A percentile compares a stretch with the other conserved stretches of the same genome.
Evolutionary conservation across 1,284 basidiomycete species (phyloP).

Genomic region (Marasmius fiardii): DNA sequence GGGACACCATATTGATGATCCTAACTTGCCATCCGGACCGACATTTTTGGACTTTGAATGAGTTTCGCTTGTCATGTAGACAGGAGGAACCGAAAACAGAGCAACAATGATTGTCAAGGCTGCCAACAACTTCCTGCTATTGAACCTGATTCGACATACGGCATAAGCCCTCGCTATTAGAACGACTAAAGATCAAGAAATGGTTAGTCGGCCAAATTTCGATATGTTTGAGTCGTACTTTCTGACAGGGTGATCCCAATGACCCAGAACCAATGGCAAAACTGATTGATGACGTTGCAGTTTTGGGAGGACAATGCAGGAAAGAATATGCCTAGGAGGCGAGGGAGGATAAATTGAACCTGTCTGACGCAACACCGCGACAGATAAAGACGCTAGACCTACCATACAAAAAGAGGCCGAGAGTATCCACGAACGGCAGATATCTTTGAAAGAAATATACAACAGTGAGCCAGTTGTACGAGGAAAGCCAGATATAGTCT

Average conservation of each 20-base stretch:
- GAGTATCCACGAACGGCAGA: slow-evolving; percentile 5
- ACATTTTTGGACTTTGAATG: too few species aligned
- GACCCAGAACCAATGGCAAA: not conserved
- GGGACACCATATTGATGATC: too few species aligned
- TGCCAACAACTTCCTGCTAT: not conserved
- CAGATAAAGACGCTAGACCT: not conserved
- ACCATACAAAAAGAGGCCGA: slow-evolving; percentile 1
- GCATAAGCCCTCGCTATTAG: not conserved
- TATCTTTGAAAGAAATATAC: slow-evolving; percentile 9
- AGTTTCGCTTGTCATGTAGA: not conserved
- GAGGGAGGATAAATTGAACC: not conserved
- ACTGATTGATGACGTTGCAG: not conserved
- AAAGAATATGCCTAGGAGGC: not conserved
- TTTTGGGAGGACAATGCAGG: not conserved
- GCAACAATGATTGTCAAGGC: not conserved
- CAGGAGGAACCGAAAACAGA: not conserved
- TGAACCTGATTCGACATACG: not conserved
- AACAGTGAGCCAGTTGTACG: not conserved
- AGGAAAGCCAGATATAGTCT: slow-evolving; percentile 1
- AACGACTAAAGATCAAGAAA: not conserved
- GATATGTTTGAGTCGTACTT: not conserved
- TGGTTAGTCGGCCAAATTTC: not conserved
- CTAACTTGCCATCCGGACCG: not conserved
- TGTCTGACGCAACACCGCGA: too few species aligned
- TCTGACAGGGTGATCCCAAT: not conserved